Conservation (phyloP, 2,329 filamentous ascomycete genomes). For the Ophiostoma piceae region DNA sequence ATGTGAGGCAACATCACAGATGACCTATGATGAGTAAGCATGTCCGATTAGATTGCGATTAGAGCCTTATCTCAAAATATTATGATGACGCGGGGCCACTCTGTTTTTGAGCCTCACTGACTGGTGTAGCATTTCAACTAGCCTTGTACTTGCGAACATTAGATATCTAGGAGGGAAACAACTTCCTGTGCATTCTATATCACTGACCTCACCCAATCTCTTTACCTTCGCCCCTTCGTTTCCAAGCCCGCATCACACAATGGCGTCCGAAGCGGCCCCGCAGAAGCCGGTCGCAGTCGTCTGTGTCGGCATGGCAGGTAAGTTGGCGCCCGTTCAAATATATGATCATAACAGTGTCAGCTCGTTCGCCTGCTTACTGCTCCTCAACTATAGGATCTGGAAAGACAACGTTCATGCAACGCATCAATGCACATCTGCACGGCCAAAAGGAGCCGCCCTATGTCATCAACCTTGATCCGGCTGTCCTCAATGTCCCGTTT, state of each 20-base stretch:
- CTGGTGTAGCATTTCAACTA: not conserved
- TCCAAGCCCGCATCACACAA: constrained; percentile 11
- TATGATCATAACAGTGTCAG: not conserved
- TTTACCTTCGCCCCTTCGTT: not conserved
- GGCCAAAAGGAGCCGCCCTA: constrained; percentile 76
- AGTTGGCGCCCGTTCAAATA: constrained; percentile 27
- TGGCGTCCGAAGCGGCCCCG: constrained; percentile 26
- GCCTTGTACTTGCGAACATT: not conserved
- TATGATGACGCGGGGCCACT: not conserved
- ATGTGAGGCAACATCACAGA: not conserved
- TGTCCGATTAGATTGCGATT: constrained; percentile 29
- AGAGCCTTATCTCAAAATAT: not conserved
- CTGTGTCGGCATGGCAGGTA: constrained; percentile 94
- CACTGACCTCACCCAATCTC: not conserved
- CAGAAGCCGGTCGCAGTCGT: constrained; percentile 69
- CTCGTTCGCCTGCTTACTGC: not conserved
- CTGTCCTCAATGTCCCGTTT: constrained; percentile 88
- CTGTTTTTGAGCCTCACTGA: not conserved
- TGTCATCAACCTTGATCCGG: constrained; percentile 94
- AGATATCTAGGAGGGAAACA: not conserved
- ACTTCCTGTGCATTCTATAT: too few relatives aligned
- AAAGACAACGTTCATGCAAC: constrained; percentile 99
- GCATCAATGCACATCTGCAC: constrained; percentile 91
- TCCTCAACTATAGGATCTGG: constrained; percentile 62
- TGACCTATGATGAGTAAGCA: constrained; percentile 26